Base-by-base conservation (phyloP, 2,329 filamentous ascomycete genomes). In the Nothopassalora personata region DNA sequence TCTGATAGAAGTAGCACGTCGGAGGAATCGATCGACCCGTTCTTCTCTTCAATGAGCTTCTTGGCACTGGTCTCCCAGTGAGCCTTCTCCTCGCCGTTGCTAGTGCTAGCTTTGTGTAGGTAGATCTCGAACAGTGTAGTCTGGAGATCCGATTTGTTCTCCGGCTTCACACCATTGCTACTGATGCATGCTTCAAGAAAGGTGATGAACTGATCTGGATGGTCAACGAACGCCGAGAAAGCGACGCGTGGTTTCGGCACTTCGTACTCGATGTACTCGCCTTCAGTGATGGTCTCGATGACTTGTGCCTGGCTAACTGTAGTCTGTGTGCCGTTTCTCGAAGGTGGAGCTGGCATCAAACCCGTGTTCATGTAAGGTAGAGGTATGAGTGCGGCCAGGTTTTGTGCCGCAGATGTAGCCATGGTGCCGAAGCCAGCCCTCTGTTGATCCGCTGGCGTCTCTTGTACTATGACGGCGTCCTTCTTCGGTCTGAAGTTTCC, bases 111-210 rank as follows among this genome's bases (percentile, higher is more conserved):
- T 67, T 91, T 94, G 73, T 96, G 89, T 8, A 99, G 79, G 71
- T 97, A 99, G 89, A 99, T 97, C 74, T 99, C 95, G 70, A 99
- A 97, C 13, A 99, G 75, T 0, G 95, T 97, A 0, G 93, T 97
- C 70, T 94, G 94, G 15, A 99, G 81, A 72, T 99, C 95, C 1
- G 87, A 83, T 63, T 86, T 89, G 71, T 97, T 89, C 8, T 85
- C 82, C 36, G 89, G 81, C 19, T 85, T 85, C n/a, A 96, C 75
- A 23, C 83, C 81, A 19, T 86, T 80, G 59, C 91, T 87, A 53
- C 86, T 79, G 5, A 96, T 83, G 61, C 93, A 92, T 5, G 91
- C 91, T 74, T 99, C 93, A 0, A 99, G 80, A 71, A 99, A 99
- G 15, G 86, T 79, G 62, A 97, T 93, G 67, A 99, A 97, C 69